phyloP scores from a whole-genome alignment of 1,284 basidiomycete species.

The Microbotryum lychnidis-dioicae region DNA sequence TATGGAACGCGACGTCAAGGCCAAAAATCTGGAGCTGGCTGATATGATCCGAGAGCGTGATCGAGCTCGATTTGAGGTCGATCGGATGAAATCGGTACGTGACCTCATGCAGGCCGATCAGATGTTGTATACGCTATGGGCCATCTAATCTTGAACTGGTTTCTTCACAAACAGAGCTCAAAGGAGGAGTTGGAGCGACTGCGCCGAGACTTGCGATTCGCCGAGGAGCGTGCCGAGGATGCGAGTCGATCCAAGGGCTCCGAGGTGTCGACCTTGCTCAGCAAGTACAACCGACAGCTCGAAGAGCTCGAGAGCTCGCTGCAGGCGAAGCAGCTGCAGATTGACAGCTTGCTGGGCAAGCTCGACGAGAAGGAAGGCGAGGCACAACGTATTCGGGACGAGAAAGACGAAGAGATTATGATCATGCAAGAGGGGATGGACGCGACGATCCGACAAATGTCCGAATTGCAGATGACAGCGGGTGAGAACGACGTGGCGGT shows the following conservation, averaged over 20 bases:
- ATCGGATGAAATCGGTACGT: slow-evolving; percentile 71
- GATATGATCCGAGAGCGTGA: slow-evolving; percentile 99
- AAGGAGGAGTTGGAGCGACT: slow-evolving; percentile 93
- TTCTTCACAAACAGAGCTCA: slow-evolving; percentile 50
- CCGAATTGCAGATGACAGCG: slow-evolving; percentile 77
- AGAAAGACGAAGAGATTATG: slow-evolving; percentile 93
- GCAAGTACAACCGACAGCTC: slow-evolving; percentile 93
- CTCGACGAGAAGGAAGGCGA: slow-evolving; percentile 67
- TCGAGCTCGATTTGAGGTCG: slow-evolving; percentile 91
- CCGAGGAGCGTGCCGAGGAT: slow-evolving; percentile 97
- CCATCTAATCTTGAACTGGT: neutral
- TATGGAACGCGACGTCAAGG: slow-evolving; percentile 96
- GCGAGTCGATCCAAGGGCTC: slow-evolving; percentile 82
- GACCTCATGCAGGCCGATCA: neutral
- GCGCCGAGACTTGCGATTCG: slow-evolving; percentile 86
- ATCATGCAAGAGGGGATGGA: slow-evolving; percentile 97
- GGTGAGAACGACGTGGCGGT: slow-evolving; percentile 79
- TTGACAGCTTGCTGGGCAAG: slow-evolving; percentile 77
- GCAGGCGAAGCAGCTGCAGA: slow-evolving; percentile 85
- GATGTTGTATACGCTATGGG: neutral
- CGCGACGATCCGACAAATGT: slow-evolving; percentile 79
- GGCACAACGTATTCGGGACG: slow-evolving; percentile 71
- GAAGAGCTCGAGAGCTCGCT: slow-evolving; percentile 91
- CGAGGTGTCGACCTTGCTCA: slow-evolving; percentile 79
- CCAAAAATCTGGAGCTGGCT: slow-evolving; percentile 95